Percentiles rank a stretch among this genome's conserved stretches.
Evolutionary conservation across 768 basidiomycete genomes (phyloP).

Genomic region (Lactarius sp.): DNA sequence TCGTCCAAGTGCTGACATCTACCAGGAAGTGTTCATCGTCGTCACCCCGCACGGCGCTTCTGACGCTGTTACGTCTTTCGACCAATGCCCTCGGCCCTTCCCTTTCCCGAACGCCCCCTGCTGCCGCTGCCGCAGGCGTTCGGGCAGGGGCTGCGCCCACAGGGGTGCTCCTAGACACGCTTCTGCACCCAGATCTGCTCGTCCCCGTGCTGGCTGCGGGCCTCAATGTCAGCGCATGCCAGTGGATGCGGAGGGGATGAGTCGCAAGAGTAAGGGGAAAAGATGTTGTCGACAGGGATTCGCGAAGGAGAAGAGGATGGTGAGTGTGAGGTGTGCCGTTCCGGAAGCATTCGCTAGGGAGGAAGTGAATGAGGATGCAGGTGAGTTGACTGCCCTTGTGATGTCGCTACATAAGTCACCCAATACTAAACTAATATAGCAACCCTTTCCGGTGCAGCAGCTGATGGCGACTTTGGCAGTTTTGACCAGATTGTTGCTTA

Average conservation of each 20-base stretch:
- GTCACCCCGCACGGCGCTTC: slow-evolving; percentile 43
- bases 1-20: slow-evolving; percentile 40
- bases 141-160: slow-evolving; percentile 40
- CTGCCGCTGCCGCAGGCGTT: slow-evolving; percentile 23
- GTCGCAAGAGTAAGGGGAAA: slow-evolving; percentile 40
- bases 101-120: slow-evolving; percentile 41
- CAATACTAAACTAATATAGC: no score
- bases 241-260: slow-evolving; percentile 52
- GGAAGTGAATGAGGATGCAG: slow-evolving; percentile 69
- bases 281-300: slow-evolving; percentile 29
- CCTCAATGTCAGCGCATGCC: slow-evolving; percentile 57
- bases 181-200: slow-evolving; percentile 61
- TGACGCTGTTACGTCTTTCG: slow-evolving; percentile 64
- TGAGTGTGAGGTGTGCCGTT: slow-evolving; percentile 81
- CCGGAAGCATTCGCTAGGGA: slow-evolving; percentile 74
- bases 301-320: slow-evolving; percentile 50
- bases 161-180: slow-evolving; percentile 53
- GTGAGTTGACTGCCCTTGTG: slow-evolving; percentile 39
- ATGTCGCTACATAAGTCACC: no score
- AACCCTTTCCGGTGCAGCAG: slow-evolving; percentile 58
- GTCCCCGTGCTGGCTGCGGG: slow-evolving; percentile 81
- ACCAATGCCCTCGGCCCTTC: slow-evolving; percentile 58
- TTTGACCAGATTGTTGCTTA: slow-evolving; percentile 63
- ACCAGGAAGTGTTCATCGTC: slow-evolving; percentile 31
- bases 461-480: slow-evolving; percentile 74